These are phyloP conservation scores for Heliosperma pusillum DNA, from an alignment of 148 eudicot genomes.

Conservation along the genomic window DNA sequence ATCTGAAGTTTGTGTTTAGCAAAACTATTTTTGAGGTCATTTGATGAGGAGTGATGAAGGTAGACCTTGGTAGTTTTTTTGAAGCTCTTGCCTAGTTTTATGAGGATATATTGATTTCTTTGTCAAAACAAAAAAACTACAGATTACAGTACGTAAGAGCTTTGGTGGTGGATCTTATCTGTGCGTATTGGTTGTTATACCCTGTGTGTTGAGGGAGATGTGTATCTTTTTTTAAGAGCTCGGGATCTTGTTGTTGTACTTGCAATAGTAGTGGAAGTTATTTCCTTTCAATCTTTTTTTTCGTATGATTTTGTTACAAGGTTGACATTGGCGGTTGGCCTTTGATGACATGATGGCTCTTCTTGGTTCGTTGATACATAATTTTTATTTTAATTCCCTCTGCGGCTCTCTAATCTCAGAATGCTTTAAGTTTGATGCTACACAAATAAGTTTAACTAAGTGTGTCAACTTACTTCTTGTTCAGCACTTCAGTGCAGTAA, in stretches of 20 bases:
- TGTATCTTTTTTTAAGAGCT: neutral
- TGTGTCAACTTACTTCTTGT: no score
- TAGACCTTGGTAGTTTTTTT: neutral
- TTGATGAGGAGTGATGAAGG: no score
- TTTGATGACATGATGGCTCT: neutral
- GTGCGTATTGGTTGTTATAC: neutral
- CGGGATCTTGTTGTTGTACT: neutral
- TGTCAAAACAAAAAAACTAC: no score
- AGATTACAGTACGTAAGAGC: neutral
- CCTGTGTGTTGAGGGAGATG: neutral
- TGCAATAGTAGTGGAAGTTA: neutral
- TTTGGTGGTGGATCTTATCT: neutral
- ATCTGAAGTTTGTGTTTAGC: neutral
- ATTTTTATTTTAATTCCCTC: no score
- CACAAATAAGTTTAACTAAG: no score
- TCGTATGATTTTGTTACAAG: neutral
- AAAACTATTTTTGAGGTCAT: neutral
- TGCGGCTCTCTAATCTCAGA: neutral
- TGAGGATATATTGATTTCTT: neutral
- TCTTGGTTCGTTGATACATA: neutral
- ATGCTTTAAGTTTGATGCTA: no score
- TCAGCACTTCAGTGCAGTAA: no score
- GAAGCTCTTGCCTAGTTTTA: neutral
- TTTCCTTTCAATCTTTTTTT: neutral
- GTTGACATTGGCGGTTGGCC: neutral